Base-by-base conservation (phyloP, 139 green algal species). In the Parachlorella kessleri region DNA sequence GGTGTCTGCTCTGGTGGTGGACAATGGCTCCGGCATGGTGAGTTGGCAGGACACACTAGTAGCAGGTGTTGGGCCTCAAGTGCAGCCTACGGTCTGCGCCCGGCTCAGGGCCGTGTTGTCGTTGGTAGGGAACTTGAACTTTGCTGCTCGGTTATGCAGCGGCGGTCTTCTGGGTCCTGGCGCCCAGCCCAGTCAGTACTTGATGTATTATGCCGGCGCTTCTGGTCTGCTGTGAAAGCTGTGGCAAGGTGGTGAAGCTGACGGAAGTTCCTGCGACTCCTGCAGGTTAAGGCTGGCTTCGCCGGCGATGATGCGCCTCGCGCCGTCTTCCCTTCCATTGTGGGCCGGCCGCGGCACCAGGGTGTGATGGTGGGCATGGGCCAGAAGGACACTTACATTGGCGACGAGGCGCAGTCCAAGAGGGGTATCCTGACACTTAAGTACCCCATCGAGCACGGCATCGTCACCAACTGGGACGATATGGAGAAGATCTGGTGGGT, bases 401-500 rank as follows among this genome's bases (percentile, higher is more conserved):
- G 97, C 30, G 97, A 99, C 68, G 97, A 99, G 91, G 97, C 97
- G 1, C 94, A 99, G 85, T 94, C 91, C 59, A 99, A 99, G 93
- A 83, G 96, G 24, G 96, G 96, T 78, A 99, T 99, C 76, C 89
- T 99, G 6, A 94, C 95, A 6, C 85, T 99, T 72, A 97, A 97
- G 83, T 99, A 99, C 86, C 96, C 96, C 39, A 99, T 99, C 76
- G 94, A 97, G 86, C 95, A 98, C 84, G 94, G 95, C 64, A 97
- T 99, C 39, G 96, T 99, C 32, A 99, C 90, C 64, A 98, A 98
- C 92, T 99, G 96, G 96, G 97, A 99, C 72, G 96, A 99, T 89
- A 99, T 99, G 96, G 96, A 99, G 93, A 99, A 98, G 94, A 98
- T 99, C 86, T 99, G 77, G n/a, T n/a, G n/a, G n/a, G n/a, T n/a